A percentile compares a stretch with the other conserved stretches of the same genome.
Evolutionary conservation across 2,329 filamentous ascomycete species (phyloP).

Genomic region (Penicillium expansum): DNA sequence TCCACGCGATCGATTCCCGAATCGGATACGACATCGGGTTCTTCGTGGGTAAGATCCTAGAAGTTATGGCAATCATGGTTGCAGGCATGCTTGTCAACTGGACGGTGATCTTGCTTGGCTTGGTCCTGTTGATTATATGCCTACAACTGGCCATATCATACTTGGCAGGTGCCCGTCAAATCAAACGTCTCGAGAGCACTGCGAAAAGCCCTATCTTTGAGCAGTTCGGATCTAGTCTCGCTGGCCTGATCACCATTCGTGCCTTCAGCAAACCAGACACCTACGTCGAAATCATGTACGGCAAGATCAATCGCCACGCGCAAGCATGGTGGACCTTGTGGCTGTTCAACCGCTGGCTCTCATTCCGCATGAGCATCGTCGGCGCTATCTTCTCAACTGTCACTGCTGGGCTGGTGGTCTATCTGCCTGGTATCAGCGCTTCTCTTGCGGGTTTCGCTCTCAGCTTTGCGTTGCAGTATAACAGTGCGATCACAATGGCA

Average conservation of each 20-base stretch:
- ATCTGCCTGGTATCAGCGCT: conserved; percentile 62
- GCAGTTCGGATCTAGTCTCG: conserved; percentile 70
- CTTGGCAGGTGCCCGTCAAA: conserved; percentile 67
- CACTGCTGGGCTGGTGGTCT: conserved; percentile 64
- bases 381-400: conserved; percentile 68
- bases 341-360: conserved; percentile 75
- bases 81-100: conserved; percentile 58
- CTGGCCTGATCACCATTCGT: conserved; percentile 71
- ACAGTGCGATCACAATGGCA: conserved; percentile 62
- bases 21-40: conserved; percentile 63
- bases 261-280: conserved; percentile 67
- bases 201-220: conserved; percentile 78
- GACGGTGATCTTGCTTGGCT: conserved; percentile 61
- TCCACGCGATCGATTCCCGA: conserved; percentile 68
- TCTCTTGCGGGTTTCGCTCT: conserved; percentile 74
- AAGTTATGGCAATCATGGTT: conserved; percentile 63
- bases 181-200: conserved; percentile 74
- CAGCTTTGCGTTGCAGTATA: conserved; percentile 70
- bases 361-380: conserved; percentile 67
- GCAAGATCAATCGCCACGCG: conserved; percentile 65
- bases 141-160: conserved; percentile 52
- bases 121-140: conserved; percentile 57
- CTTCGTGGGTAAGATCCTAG: conserved; percentile 59
- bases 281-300: conserved; percentile 69
- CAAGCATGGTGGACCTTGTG: conserved; percentile 66